These are phyloP conservation scores for Rutstroemia sp. DNA, from an alignment of 2,329 filamentous ascomycete species.

Conservation along the genomic window DNA sequence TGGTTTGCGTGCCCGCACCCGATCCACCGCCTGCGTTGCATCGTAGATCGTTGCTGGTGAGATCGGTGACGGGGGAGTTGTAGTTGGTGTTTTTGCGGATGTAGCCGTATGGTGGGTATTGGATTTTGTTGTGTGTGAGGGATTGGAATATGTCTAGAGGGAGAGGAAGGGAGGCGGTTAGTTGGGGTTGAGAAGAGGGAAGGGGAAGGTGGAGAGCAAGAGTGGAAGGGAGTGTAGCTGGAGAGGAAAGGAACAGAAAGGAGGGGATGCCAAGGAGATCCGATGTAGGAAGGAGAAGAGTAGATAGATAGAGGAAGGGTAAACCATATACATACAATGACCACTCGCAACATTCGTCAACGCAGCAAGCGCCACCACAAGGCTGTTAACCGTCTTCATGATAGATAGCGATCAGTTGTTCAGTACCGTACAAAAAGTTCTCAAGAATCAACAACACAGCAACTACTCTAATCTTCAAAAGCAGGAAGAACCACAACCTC, in stretches of 20 bases:
- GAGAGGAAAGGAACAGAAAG: background rate
- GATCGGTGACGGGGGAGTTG: slow-evolving; percentile 39
- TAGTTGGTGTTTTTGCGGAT: slow-evolving; percentile 40
- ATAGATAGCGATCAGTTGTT: background rate
- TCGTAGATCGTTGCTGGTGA: slow-evolving; percentile 27
- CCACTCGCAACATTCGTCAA: background rate
- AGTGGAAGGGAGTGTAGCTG: background rate
- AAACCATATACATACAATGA: slow-evolving; percentile 1
- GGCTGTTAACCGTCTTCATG: slow-evolving; percentile 1
- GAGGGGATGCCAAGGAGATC: too few relatives aligned
- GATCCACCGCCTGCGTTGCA: slow-evolving; percentile 35
- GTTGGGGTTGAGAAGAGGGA: background rate
- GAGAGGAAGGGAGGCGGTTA: background rate
- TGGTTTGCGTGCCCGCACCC: slow-evolving; percentile 17
- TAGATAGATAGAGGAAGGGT: background rate
- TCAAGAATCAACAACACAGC: too few relatives aligned
- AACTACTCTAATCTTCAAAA: background rate
- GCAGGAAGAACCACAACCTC: background rate
- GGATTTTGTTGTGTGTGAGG: slow-evolving; percentile 18
- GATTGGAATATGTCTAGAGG: slow-evolving; percentile 23
- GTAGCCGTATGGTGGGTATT: slow-evolving; percentile 38
- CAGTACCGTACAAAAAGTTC: too few relatives aligned
- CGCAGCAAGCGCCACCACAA: background rate
- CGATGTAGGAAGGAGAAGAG: background rate
- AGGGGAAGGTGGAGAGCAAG: background rate